A percentile compares a stretch with the other conserved stretches of the same genome.
Evolutionary conservation across 2,329 filamentous ascomycete genomes (phyloP).

Genomic region (Ophiostoma fasciatum): DNA sequence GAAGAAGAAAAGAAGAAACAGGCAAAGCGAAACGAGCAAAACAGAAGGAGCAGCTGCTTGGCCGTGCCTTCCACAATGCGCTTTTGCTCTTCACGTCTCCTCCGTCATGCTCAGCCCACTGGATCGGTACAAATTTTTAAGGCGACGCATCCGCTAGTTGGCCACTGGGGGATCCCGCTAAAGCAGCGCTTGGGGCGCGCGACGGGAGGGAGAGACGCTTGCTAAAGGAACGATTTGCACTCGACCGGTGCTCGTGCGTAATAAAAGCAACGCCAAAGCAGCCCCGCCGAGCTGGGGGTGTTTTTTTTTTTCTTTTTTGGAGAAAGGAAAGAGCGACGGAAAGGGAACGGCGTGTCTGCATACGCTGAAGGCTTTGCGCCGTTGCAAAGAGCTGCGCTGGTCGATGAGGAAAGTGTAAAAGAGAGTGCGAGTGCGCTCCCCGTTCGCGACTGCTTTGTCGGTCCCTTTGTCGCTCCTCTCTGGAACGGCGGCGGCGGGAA

Average conservation of each 20-base stretch:
- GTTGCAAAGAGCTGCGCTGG: too few species aligned
- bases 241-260: too few species aligned
- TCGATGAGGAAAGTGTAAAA: too few species aligned
- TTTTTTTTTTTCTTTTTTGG: too few species aligned
- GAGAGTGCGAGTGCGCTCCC: neutral
- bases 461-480: neutral
- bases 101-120: slow-evolving; percentile 9
- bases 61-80: slow-evolving; percentile 8
- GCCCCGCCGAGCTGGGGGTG: too few species aligned
- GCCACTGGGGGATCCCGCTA: slow-evolving; percentile 5
- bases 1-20: neutral
- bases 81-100: slow-evolving; percentile 6
- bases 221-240: too few species aligned
- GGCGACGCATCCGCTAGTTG: slow-evolving; percentile 2
- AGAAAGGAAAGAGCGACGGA: slow-evolving; percentile 1
- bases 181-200: slow-evolving; percentile 1
- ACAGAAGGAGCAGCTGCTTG: neutral
- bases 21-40: neutral
- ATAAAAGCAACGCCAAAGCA: neutral
- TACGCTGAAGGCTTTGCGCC: too few species aligned
- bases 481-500: neutral
- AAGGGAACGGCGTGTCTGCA: too few species aligned
- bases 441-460: neutral
- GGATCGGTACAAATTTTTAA: neutral
- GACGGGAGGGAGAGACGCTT: slow-evolving; percentile 5